Evolutionary conservation across 1,284 basidiomycete species (phyloP), one percentile per base, ranked within the genome.

Genomic region (Sporisorium reilianum): DNA sequence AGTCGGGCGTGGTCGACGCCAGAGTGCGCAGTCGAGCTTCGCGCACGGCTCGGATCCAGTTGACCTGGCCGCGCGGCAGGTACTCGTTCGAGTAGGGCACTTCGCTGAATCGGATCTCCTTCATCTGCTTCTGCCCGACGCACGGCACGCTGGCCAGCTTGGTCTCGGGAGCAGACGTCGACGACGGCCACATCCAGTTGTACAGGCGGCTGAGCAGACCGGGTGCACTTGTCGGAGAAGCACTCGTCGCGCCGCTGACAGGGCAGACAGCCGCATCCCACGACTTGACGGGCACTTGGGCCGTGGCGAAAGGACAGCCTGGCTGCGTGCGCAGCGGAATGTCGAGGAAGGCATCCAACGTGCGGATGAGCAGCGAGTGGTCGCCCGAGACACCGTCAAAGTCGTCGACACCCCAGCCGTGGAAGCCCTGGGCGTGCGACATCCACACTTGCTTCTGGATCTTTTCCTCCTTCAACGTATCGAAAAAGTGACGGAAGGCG

Each of bases 321-420:
- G 71, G 65, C 18, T 64, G 61, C 2, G 71, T 74, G 18, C 58
- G 52, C 26, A 74, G 45, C 1, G 71, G 71, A 58, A 74, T 64
- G 34, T 74, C 71, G 34, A 74, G 53, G 2, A 74, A 62, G 0
- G 71, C 64, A 49, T 74, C 71, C 38, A 74, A 18, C 2, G 71
- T 74, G 20, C 71, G 44, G 46, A 74, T 68, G 14, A 74, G 57
- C 8, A 74, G 55, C 50, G 65, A 68, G 46, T 74, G 71, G 32
- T 74, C 71, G 20, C 71, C 71, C 16, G 71, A 74, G 20, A 74
- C 71, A 46, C 71, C 71, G 36, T 74, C 71, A 59, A 64, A 74
- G 30, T 65, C 71, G 23, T 74, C 71, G 5, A 74, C 60, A 10
- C 71, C 71, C 71, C 71, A 74, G 42, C 71, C 71, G 52, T 74